Evolutionary conservation across 2,329 filamentous ascomycete genomes (phyloP), one percentile per base, ranked within the genome.

Genomic region (Claviceps purpurea): DNA sequence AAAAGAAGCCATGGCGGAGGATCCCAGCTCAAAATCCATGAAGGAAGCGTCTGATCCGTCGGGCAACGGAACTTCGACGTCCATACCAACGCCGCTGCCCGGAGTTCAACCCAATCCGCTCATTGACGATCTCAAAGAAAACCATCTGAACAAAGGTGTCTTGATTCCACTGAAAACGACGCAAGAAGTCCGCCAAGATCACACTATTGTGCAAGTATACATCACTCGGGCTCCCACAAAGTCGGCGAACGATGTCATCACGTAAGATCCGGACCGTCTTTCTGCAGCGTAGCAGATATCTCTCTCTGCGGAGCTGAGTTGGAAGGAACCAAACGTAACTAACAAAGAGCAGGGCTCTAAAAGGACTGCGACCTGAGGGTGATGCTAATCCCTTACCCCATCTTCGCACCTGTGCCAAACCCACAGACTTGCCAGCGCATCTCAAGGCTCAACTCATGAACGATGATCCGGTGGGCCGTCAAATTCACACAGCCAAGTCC

Each of bases 401-500:
- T 69, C 74, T 91, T 52, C 84, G 86, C 56, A 79, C 86, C 64
- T 87, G 88, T 64, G 85, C 83, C 54, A 89, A 89, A 66, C 78
- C 78, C 47, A 71, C 73, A 50, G 83, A 85, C 61, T 73, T 90
- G 8, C 84, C 85, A 10, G 70, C 74, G 26, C 81, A 84, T 59
- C 72, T 86, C 55, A 81, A 81, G 64, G 72, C 74, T 5, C 72
- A 76, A 55, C 78, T 77, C 57, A 81, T 82, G 74, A 79, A 80
- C 59, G 75, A 77, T 54, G 72, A 70, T n/a, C 66, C 73, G 0
- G 64, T 65, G 47, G 79, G 77, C 57, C 73, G 75, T 55, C 73
- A 77, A 57, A 74, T 78, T 49, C 78, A 81, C 57, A 79, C 77
- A 14, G 72, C 75, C 52, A 82, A 82, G 62, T 78, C 78, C 26